Evolutionary conservation across 1,284 basidiomycete species (phyloP).

Genomic region (Lentinula novae-zelandiae): DNA sequence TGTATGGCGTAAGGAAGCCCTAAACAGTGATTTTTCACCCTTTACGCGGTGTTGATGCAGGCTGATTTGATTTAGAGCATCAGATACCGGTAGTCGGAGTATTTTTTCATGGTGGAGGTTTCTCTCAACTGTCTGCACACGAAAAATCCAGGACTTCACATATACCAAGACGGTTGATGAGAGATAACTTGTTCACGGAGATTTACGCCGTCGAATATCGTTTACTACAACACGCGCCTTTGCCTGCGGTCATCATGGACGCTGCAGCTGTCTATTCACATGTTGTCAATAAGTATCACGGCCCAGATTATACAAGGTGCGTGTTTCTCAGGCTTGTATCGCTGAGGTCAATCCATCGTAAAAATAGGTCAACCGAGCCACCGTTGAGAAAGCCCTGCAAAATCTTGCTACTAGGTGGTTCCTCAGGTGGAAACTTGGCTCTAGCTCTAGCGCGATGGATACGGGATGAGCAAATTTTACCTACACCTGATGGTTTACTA

Average conservation of each 20-base stretch:
- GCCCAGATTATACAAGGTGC: neutral
- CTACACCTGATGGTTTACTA: slow-evolving; percentile 40
- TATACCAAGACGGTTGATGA: slow-evolving; percentile 41
- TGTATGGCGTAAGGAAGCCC: slow-evolving; percentile 38
- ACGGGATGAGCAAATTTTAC: slow-evolving; percentile 41
- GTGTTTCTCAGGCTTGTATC: neutral
- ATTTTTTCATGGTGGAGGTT: slow-evolving; percentile 51
- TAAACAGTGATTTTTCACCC: neutral
- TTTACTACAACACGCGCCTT: slow-evolving; percentile 47
- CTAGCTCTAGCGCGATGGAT: slow-evolving; percentile 53
- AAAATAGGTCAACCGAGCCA: neutral
- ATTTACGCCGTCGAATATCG: slow-evolving; percentile 50
- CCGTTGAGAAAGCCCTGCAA: slow-evolving; percentile 32
- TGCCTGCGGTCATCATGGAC: slow-evolving; percentile 64
- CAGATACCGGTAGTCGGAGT: slow-evolving; percentile 25
- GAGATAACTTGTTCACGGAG: slow-evolving; percentile 36
- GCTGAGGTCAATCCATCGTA: neutral
- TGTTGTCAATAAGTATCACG: slow-evolving; percentile 35
- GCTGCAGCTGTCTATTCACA: slow-evolving; percentile 58
- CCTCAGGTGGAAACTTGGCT: slow-evolving; percentile 68
- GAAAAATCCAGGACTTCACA: slow-evolving; percentile 43
- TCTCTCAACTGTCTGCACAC: slow-evolving; percentile 53
- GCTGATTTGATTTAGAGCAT: slow-evolving; percentile 8
- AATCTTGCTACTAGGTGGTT: slow-evolving; percentile 65
- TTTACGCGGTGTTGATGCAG: neutral